Conservation (phyloP, 768 basidiomycete species). For the Auricularia auricula-judae region DNA sequence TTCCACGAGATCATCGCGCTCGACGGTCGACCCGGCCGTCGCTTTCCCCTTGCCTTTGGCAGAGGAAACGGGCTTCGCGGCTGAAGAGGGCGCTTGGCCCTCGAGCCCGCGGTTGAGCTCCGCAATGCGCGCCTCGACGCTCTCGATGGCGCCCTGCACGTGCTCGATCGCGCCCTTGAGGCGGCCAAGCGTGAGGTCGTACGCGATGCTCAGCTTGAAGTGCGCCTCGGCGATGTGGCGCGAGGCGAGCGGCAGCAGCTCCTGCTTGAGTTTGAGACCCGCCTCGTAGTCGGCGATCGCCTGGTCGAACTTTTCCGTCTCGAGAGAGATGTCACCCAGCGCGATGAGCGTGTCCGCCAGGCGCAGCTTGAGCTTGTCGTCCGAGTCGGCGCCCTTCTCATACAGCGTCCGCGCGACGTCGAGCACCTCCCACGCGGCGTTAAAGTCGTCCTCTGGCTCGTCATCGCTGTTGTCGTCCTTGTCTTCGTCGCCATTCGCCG, state of each 20-base stretch:
- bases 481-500: slow-evolving; percentile 44
- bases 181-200: slow-evolving; percentile 80
- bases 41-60: slow-evolving; percentile 66
- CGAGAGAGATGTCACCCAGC: slow-evolving; percentile 91
- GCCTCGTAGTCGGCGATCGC: slow-evolving; percentile 81
- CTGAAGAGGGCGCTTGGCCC: slow-evolving; percentile 22
- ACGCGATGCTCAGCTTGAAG: slow-evolving; percentile 87
- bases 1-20: slow-evolving; percentile 43
- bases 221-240: slow-evolving; percentile 90
- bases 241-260: slow-evolving; percentile 74
- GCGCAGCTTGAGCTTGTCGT: slow-evolving; percentile 60
- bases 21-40: slow-evolving; percentile 23
- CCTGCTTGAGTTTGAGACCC: slow-evolving; percentile 60
- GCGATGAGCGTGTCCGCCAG: slow-evolving; percentile 85
- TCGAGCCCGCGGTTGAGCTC: slow-evolving; percentile 40
- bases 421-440: slow-evolving; percentile 95
- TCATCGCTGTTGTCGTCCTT: slow-evolving; percentile 62
- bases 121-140: slow-evolving; percentile 58
- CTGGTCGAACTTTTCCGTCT: slow-evolving; percentile 97
- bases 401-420: slow-evolving; percentile 87
- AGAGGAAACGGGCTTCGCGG: slow-evolving; percentile 20
- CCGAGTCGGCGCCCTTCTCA: slow-evolving; percentile 49
- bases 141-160: slow-evolving; percentile 68
- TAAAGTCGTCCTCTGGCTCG: slow-evolving; percentile 94
- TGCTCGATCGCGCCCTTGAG: slow-evolving; percentile 74